These are phyloP conservation scores for Chaetomium cochliodes DNA, from an alignment of 495 filamentous ascomycete species.

Conservation along the genomic window DNA sequence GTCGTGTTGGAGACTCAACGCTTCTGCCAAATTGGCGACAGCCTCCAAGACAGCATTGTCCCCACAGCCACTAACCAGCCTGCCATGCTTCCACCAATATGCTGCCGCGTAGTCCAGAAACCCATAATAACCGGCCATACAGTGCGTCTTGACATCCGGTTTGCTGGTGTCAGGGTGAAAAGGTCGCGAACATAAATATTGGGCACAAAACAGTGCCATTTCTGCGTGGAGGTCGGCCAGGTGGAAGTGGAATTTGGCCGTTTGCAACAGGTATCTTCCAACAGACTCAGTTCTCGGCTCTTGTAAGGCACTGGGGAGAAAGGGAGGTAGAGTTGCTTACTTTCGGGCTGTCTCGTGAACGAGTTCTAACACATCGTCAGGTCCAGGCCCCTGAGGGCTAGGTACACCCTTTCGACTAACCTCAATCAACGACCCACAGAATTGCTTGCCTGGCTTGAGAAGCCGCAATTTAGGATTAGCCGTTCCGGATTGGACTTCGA, in stretches of 20 bases:
- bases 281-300: not conserved
- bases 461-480: not conserved
- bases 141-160: not conserved
- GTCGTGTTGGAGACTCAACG: not conserved
- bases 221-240: not conserved
- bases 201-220: not conserved
- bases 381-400: not conserved
- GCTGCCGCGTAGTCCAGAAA: conserved; percentile 3
- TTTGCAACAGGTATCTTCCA: not conserved
- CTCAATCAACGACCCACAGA: not conserved
- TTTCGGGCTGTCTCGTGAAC: not conserved
- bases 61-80: not conserved
- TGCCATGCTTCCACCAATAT: not conserved
- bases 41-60: not conserved
- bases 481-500: not conserved
- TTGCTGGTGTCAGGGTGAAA: not conserved
- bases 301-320: not conserved
- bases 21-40: conserved; percentile 1
- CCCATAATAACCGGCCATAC: not conserved
- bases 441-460: not conserved
- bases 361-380: not conserved
- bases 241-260: not conserved
- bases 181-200: not conserved
- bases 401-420: not conserved
- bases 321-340: not conserved